These are phyloP conservation scores for Solanum clarkiae DNA, from an alignment of 257 asterid genomes.

Conservation along the genomic window DNA sequence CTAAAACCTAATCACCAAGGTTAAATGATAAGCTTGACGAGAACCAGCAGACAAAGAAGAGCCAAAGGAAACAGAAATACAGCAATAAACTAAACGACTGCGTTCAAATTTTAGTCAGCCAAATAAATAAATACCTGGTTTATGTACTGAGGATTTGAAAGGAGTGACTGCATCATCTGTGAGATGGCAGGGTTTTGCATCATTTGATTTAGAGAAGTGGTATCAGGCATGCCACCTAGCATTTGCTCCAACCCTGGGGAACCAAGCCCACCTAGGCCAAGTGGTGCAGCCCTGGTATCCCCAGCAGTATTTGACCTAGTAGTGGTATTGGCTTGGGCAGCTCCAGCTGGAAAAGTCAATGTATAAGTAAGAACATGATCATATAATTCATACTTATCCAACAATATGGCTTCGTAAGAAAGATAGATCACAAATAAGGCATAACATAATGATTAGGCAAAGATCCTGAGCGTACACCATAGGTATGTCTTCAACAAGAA, in stretches of 20 bases:
- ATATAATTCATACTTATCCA: background rate
- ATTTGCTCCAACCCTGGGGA: slow-evolving; percentile 25
- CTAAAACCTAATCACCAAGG: slow-evolving; percentile 20
- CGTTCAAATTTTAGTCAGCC: background rate
- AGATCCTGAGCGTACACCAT: background rate
- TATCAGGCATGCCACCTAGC: slow-evolving; percentile 34
- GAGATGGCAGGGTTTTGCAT: slow-evolving; percentile 47
- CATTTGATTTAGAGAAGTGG: slow-evolving; percentile 26
- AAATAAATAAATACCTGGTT: slow-evolving; percentile 29
- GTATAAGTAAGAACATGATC: background rate
- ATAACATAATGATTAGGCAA: background rate
- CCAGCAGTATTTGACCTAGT: slow-evolving; percentile 22
- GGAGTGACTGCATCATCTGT: slow-evolving; percentile 35
- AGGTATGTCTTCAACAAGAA: background rate
- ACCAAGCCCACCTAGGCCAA: slow-evolving; percentile 29
- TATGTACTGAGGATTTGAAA: slow-evolving; percentile 46
- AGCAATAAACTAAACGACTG: background rate
- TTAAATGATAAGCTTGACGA: background rate
- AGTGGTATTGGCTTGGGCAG: slow-evolving; percentile 19
- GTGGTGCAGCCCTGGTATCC: slow-evolving; percentile 18
- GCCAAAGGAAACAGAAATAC: background rate
- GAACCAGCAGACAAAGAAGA: background rate
- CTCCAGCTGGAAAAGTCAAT: slow-evolving; percentile 27
- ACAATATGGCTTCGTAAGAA: background rate
- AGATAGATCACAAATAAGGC: background rate